Percentiles rank a stretch among this genome's conserved stretches.
These are phyloP conservation scores for Pichia pseudocactophila DNA, from an alignment of 805 yeast genomes.

Conservation along the genomic window DNA sequence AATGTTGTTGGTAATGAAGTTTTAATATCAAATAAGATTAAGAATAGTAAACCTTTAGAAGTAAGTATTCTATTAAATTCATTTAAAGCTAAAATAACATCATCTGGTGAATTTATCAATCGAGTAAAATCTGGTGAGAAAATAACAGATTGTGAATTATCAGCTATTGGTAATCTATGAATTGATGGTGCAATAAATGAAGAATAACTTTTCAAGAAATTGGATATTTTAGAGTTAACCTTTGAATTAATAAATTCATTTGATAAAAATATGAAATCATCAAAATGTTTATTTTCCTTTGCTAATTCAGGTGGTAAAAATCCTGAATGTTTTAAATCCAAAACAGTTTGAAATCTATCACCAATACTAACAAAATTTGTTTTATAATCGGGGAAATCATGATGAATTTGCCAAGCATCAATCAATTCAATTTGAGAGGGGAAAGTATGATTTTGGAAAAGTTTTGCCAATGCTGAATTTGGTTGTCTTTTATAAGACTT, in stretches of 20 bases:
- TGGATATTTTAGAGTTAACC: constrained; percentile 17
- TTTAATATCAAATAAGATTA: constrained; percentile 22
- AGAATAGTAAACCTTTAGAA: constrained; percentile 24
- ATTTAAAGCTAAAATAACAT: constrained; percentile 15
- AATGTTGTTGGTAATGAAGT: constrained; percentile 1
- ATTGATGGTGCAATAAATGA: constrained; percentile 24
- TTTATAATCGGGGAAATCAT: constrained; percentile 22
- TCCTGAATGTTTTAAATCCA: constrained; percentile 21
- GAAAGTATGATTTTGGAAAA: constrained; percentile 16
- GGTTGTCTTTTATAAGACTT: constrained; percentile 12
- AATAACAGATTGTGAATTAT: constrained; percentile 23
- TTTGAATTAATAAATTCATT: constrained; percentile 16
- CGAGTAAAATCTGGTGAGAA: constrained; percentile 22
- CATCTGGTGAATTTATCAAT: constrained; percentile 13
- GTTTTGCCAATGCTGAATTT: constrained; percentile 5
- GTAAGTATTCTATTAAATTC: constrained; percentile 26
- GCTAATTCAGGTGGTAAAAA: constrained; percentile 13
- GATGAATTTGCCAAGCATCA: constrained; percentile 27
- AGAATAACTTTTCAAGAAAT: constrained; percentile 23
- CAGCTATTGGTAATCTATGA: constrained; percentile 21
- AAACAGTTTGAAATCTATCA: constrained; percentile 15
- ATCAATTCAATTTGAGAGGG: constrained; percentile 25
- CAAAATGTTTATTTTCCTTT: constrained; percentile 18
- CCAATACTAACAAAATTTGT: constrained; percentile 23
- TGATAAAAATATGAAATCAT: constrained; percentile 13